Evolutionary conservation across 2,329 filamentous ascomycete species (phyloP), one percentile per base, ranked within the genome.

Genomic region (Fusarium clavum): DNA sequence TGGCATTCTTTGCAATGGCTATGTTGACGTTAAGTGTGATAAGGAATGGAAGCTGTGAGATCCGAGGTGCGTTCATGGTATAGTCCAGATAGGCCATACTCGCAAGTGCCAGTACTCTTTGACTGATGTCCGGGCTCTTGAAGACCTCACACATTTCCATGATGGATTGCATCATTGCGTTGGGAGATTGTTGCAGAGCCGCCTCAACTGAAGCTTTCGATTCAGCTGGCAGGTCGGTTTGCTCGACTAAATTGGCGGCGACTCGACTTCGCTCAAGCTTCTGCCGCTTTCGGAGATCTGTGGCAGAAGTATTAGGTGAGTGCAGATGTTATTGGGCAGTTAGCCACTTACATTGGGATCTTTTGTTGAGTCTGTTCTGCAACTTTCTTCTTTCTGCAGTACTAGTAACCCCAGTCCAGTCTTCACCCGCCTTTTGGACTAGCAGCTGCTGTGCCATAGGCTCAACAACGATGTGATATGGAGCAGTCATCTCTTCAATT

Each of bases 311-410:
- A 13, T 18, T 6, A 32, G 20, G 34, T 40, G 34, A 4, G 4
- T 2, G 4, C 4, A 0, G 2, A 3, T 4, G 10, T 3, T 13
- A 6, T 27, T 10, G 6, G 1, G 3, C 3, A 3, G 20, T 4
- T 18, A 1, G 0, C 7, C 1, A 27, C 64, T 44, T n/a, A 67
- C 63, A 67, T 2, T 67, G 63, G 0, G 57, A 67, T 6, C 63
- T 67, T 13, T 67, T 67, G 25, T 67, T 67, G 0, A 67, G 51
- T 6, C 64, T 16, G 5, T 67, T 67, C 29, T 67, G 64, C 22
- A 67, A 8, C 32, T 67, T 67, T 25, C 64, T 34, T 16, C 63
- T 30, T 24, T 67, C 57, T 20, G 64, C 41, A 27, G 57, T 57
- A 0, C 64, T 67, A 27, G 64, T 67, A 0, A 67, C 20, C 7